Conservation (phyloP, 1,284 basidiomycete species). For the Cutaneotrichosporon sp. region DNA sequence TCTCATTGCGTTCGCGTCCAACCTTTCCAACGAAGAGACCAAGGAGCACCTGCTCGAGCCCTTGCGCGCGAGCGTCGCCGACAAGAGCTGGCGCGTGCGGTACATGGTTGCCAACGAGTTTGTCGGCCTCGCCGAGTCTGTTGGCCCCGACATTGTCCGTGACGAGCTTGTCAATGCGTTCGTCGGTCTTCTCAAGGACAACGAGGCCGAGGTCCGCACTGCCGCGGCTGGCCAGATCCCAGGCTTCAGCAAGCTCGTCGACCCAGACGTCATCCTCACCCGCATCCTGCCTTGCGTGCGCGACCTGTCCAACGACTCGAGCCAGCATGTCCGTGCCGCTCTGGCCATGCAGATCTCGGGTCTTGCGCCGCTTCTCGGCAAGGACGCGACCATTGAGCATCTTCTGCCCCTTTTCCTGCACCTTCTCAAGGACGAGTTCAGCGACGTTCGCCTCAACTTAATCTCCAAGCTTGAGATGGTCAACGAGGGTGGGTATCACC, state of each 20-base stretch:
- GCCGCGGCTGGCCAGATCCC: conserved; percentile 95
- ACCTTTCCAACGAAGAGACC: conserved; percentile 76
- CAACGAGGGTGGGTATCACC: conserved; percentile 54
- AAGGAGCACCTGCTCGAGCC: conserved; percentile 85
- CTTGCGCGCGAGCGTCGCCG: conserved; percentile 78
- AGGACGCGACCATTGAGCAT: conserved; percentile 92
- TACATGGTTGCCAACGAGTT: conserved; percentile 99
- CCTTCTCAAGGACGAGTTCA: conserved; percentile 97
- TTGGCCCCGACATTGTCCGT: conserved; percentile 83
- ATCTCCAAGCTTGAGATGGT: conserved; percentile 98
- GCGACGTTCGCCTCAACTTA: conserved; percentile 94
- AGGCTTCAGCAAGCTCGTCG: conserved; percentile 90
- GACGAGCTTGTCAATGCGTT: conserved; percentile 93
- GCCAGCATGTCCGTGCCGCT: conserved; percentile 95
- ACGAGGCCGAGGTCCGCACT: conserved; percentile 97
- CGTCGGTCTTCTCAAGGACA: conserved; percentile 92
- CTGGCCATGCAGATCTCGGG: conserved; percentile 96
- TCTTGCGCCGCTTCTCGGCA: conserved; percentile 90
- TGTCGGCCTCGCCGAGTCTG: conserved; percentile 84
- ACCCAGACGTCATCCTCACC: conserved; percentile 88
- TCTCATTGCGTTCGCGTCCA: conserved; percentile 84
- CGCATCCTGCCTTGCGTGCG: conserved; percentile 94
- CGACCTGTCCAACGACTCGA: conserved; percentile 87
- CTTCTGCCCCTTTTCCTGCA: conserved; percentile 95
- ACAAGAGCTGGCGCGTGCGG: conserved; percentile 98